These are phyloP conservation scores for Phytophthora litchii DNA, from an alignment of 352 stramenopile species.

Conservation along the genomic window DNA sequence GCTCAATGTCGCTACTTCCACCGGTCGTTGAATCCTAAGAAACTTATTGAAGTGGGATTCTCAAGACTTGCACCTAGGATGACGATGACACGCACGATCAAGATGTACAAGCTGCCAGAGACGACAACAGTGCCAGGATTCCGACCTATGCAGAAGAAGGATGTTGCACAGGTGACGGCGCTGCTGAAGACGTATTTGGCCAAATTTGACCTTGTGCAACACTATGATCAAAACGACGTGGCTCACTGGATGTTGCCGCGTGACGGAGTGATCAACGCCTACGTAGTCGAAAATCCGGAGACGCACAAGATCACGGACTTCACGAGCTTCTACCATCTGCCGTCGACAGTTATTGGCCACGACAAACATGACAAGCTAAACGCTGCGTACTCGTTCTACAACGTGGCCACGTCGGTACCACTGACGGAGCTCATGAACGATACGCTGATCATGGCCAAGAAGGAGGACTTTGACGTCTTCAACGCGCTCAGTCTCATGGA, in stretches of 20 bases:
- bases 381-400: slow-evolving; percentile 99
- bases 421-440: slow-evolving; percentile 59
- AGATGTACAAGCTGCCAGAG: slow-evolving; percentile 91
- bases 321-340: slow-evolving; percentile 98
- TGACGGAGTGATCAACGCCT: slow-evolving; percentile 95
- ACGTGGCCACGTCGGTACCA: slow-evolving; percentile 75
- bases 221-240: slow-evolving; percentile 94
- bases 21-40: slow-evolving; percentile 98
- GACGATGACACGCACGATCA: slow-evolving; percentile 96
- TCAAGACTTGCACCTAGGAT: slow-evolving; percentile 93
- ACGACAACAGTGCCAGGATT: slow-evolving; percentile 49
- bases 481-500: slow-evolving; percentile 78
- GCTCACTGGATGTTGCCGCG: slow-evolving; percentile 98
- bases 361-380: slow-evolving; percentile 95
- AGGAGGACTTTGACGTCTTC: slow-evolving; percentile 69
- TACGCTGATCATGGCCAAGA: slow-evolving; percentile 68
- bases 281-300: slow-evolving; percentile 83
- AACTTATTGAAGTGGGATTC: slow-evolving; percentile 99
- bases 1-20: slow-evolving; percentile 97
- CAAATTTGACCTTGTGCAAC: slow-evolving; percentile 87
- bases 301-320: slow-evolving; percentile 94
- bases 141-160: slow-evolving; percentile 65
- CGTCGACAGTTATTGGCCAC: slow-evolving; percentile 96
- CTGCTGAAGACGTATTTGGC: slow-evolving; percentile 68
- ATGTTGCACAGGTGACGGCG: slow-evolving; percentile 62